A percentile compares a stretch with the other conserved stretches of the same genome.
These are phyloP conservation scores for Petrea volubilis DNA, from an alignment of 257 asterid genomes.

Conservation along the genomic window DNA sequence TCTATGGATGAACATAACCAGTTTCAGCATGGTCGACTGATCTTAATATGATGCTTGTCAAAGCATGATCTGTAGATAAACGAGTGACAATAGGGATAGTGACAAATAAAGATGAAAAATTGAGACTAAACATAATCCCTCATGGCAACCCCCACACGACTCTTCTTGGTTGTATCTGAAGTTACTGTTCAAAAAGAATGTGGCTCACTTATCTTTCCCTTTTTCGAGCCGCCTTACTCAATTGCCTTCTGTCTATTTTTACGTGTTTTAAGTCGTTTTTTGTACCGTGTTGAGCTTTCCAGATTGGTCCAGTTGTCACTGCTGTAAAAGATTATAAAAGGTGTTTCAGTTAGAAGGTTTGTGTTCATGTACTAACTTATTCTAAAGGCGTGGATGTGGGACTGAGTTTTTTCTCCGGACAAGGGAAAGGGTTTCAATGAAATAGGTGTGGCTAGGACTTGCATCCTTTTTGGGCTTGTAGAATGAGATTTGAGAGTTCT, in stretches of 20 bases:
- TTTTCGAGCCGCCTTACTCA: neutral
- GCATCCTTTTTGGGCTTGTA: neutral
- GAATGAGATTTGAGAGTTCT: neutral
- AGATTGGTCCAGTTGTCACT: neutral
- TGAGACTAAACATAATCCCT: neutral
- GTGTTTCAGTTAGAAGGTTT: neutral
- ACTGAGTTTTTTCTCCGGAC: neutral
- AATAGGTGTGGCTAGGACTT: neutral
- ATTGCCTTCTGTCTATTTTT: neutral
- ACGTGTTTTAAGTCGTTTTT: neutral
- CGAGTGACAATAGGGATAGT: neutral
- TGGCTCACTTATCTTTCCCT: neutral
- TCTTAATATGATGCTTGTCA: neutral
- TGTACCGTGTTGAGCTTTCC: constrained; percentile 7
- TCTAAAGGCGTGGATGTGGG: neutral
- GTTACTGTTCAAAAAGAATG: neutral
- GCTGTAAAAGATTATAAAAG: neutral
- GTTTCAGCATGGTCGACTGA: neutral
- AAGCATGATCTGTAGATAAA: neutral
- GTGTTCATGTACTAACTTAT: neutral
- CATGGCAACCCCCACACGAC: neutral
- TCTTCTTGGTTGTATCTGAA: neutral
- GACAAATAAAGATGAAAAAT: neutral
- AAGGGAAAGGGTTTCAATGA: neutral
- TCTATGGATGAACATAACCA: neutral